Conservation (phyloP, 495 filamentous ascomycete species). For the Neurospora terricola region DNA sequence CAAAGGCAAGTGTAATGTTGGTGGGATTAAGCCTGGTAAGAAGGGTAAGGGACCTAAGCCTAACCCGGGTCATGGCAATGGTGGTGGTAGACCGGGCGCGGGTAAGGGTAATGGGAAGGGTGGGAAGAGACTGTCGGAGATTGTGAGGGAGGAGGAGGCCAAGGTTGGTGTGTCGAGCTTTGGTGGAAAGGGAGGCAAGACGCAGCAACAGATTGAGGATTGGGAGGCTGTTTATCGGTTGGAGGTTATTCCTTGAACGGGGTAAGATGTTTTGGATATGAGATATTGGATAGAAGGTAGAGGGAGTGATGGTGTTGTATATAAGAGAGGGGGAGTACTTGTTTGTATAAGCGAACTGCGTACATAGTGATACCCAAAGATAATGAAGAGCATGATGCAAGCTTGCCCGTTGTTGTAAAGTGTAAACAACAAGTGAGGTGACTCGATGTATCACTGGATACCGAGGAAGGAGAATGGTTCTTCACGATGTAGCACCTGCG, state of each 20-base stretch:
- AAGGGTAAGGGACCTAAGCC: not conserved
- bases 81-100: not conserved
- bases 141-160: not conserved
- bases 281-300: not conserved
- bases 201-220: not conserved
- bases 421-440: not conserved
- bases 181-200: not conserved
- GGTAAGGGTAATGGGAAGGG: not conserved
- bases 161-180: not conserved
- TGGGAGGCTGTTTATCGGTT: not conserved
- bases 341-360: not conserved
- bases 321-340: not conserved
- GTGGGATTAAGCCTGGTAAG: conserved; percentile 1
- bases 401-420: not conserved
- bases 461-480: not conserved
- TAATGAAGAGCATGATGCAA: not conserved
- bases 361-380: not conserved
- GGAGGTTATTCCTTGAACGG: not conserved
- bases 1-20: conserved; percentile 1
- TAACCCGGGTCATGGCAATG: not conserved
- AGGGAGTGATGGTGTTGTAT: not conserved
- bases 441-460: not conserved
- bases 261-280: not conserved
- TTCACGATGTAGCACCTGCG: not conserved
- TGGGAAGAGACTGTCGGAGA: not conserved